Base-by-base conservation (phyloP, 2,329 filamentous ascomycete species). In the Fusarium secorum region DNA sequence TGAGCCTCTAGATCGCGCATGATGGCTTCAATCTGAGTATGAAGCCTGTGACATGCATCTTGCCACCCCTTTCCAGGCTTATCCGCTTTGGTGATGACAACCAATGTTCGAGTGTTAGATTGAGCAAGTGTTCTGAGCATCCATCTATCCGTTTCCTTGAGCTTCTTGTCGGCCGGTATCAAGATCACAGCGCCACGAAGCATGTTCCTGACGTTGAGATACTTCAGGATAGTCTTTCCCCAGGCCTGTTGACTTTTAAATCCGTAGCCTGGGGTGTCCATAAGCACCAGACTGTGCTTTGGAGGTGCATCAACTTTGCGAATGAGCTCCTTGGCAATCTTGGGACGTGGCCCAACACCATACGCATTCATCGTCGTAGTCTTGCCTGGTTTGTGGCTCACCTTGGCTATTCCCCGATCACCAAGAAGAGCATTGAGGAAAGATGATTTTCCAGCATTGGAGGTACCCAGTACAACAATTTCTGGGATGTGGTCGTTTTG, bases 381-480 rank as follows among this genome's bases (percentile, higher is more conserved):
- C 73, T 82, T 84, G 14, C 88, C 88, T 1, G 87, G 85, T 24
- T 79, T 80, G 20, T 81, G 78, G 74, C 85, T 87, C 28, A 86
- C 85, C 51, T 83, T 81, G 17, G 87, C 87, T 10, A 85, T 78
- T 28, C 78, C 75, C 28, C 74, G 66, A 6, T 75, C 71, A 36
- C 90, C 90, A 4, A 91, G 88, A 36, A 97, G 86, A 22, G 92
- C 91, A 77, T 97, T 97, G 81, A 97, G 90, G 73, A 97, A 92
- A 20, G 93, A 93, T 4, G 93, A 96, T 79, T 97, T 97, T 77
- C 94, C 94, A 44, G 94, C 93, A 78, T 97, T 97, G 71, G 93
- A 94, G 75, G 95, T 94, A 45, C 94, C 94, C 39, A 97, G 89
- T 48, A 97, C 87, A 77, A 93, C 91, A 54, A 97, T 87, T 71